Evolutionary conservation across 2,329 filamentous ascomycete genomes (phyloP).

Genomic region (Atkinsonella texensis): DNA sequence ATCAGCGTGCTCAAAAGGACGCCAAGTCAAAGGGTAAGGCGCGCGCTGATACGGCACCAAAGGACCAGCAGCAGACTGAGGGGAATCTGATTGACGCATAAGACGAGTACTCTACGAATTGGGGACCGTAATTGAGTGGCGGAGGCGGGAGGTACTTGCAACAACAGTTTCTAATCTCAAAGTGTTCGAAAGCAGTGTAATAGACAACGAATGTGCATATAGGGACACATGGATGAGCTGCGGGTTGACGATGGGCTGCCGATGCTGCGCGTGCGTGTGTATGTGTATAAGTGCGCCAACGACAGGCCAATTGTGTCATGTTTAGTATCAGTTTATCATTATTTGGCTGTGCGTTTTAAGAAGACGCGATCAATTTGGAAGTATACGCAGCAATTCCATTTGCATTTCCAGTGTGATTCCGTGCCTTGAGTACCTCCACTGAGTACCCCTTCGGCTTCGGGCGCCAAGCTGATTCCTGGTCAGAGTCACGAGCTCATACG

Average conservation of each 20-base stretch:
- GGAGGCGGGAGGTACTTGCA: neutral
- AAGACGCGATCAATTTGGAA: neutral
- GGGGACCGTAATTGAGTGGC: neutral
- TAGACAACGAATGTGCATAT: constrained; percentile 1
- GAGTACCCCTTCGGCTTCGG: no score
- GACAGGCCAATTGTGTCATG: neutral
- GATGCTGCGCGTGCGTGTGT: neutral
- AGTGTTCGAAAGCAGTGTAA: neutral
- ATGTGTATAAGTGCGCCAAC: neutral
- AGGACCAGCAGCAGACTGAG: constrained; percentile 33
- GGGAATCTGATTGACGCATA: constrained; percentile 51
- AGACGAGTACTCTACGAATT: constrained; percentile 1
- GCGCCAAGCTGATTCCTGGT: no score
- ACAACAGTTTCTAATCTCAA: neutral
- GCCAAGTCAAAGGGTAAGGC: constrained; percentile 52
- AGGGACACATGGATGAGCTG: neutral
- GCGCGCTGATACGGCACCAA: constrained; percentile 27
- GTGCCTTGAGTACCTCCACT: no score
- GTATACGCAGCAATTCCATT: neutral
- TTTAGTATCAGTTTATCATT: neutral
- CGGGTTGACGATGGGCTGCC: neutral
- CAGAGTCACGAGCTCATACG: no score
- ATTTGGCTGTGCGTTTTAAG: neutral
- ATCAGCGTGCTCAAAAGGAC: constrained; percentile 54
- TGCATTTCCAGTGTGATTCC: no score